Base-by-base conservation (phyloP, 108 stramenopile species). In the Pseudonitzschia multistriata region DNA sequence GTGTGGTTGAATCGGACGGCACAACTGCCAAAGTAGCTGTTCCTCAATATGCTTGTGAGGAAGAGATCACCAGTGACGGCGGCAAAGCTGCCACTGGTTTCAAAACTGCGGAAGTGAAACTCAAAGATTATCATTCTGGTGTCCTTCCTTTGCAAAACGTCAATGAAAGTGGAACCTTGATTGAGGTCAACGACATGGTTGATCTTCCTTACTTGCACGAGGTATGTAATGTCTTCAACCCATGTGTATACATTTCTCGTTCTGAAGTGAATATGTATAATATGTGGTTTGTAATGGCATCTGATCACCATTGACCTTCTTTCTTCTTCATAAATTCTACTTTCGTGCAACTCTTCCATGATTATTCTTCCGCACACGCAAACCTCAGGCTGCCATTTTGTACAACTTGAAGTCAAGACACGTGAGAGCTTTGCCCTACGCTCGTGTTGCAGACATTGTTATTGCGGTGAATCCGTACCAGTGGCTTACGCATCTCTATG, bases 381-480 rank as follows among this genome's bases (percentile, higher is more conserved):
- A 87, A 15, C 79, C 37, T 22, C 53, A 80, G 79, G 81, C 81
- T 52, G 81, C 95, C 17, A 96, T 97, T 80, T 74, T 97, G 42
- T 91, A 85, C 73, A 92, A 88, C 73, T 73, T 90, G 53, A 90
- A 89, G 68, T 66, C 68, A 30, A 81, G 94, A 7, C 91, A 95
- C 70, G 37, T 45, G n/a, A 49, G 67, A 19, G 87, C 85, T 21
- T 56, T 72, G 60, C 92, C 92, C 7, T 96, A 96, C 71, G 90
- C 93, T 21, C 84, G 91, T 28, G 91, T 90, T 10, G 89, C 91
- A 11, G 91, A 91, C 57, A 95, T 96, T 74, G 76, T 95, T 45
- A 87, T 96, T 37, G 96, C 96, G 15, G 78, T 96, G 66, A 96
- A 96, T 71, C 96, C 96, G 8, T 97, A 55, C 91, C 93, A 80